Percentiles rank a stretch among this genome's conserved stretches.
Evolutionary conservation across 805 yeast species (phyloP).

Genomic region (Candida cerambycidarum): DNA sequence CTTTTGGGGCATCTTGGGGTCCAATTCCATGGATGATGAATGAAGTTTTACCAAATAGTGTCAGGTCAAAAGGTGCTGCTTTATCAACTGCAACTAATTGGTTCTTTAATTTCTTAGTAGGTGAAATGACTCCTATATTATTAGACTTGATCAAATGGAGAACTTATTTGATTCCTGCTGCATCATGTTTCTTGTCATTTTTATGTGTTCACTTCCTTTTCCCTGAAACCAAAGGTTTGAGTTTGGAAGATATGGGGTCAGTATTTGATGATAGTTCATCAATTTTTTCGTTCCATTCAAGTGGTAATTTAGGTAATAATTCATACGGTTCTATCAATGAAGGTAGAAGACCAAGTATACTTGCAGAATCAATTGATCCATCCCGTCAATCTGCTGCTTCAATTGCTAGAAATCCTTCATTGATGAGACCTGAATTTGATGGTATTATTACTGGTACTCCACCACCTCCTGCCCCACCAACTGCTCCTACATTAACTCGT

Average conservation of each 20-base stretch:
- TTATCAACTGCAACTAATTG: constrained; percentile 90
- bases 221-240: constrained; percentile 90
- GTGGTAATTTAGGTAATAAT: constrained; percentile 15
- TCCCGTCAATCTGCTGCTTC: constrained; percentile 41
- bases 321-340: constrained; percentile 17
- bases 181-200: constrained; percentile 72
- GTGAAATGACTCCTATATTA: constrained; percentile 85
- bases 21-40: constrained; percentile 93
- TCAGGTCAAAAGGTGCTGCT: constrained; percentile 88
- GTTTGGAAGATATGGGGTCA: constrained; percentile 88
- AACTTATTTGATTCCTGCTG: constrained; percentile 78
- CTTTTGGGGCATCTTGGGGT: constrained; percentile 91
- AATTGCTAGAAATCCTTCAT: constrained; percentile 40
- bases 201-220: constrained; percentile 68
- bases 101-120: constrained; percentile 90
- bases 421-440: constrained; percentile 31
- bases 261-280: constrained; percentile 67
- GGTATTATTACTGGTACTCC: constrained; percentile 32
- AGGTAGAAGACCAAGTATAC: constrained; percentile 19
- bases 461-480: constrained; percentile 18
- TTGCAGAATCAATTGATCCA: constrained; percentile 15
- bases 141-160: constrained; percentile 77
- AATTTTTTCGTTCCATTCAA: constrained; percentile 42
- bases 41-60: constrained; percentile 80
- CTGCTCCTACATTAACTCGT: constrained; percentile 8